These are phyloP conservation scores for Tausonia pullulans DNA, from an alignment of 1,284 basidiomycete genomes.

Conservation along the genomic window DNA sequence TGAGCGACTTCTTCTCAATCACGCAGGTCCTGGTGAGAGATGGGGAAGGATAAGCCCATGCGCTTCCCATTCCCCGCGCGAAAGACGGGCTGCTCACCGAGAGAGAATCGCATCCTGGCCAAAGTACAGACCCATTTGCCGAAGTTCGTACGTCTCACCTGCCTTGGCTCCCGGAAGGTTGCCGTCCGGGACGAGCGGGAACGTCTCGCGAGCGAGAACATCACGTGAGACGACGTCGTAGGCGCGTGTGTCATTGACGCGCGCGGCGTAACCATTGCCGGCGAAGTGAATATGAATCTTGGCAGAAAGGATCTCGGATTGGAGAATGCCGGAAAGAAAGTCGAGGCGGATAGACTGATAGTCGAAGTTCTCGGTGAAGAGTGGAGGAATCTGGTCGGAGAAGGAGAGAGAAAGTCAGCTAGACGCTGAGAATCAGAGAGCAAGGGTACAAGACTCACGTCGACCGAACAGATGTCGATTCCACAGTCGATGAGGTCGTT, in stretches of 20 bases:
- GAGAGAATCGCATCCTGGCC: slow-evolving; percentile 44
- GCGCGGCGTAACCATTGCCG: slow-evolving; percentile 62
- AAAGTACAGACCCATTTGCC: slow-evolving; percentile 71
- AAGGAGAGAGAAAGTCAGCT: background rate
- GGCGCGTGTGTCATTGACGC: slow-evolving; percentile 76
- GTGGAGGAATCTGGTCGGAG: slow-evolving; percentile 64
- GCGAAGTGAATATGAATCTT: slow-evolving; percentile 83
- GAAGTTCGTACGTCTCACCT: slow-evolving; percentile 57
- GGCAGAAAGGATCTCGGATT: slow-evolving; percentile 89
- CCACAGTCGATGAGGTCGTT: slow-evolving; percentile 76
- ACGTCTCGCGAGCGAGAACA: slow-evolving; percentile 82
- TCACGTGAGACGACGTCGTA: slow-evolving; percentile 87
- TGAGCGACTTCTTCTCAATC: slow-evolving; percentile 67
- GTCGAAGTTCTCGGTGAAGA: slow-evolving; percentile 99
- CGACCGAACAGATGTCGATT: slow-evolving; percentile 40
- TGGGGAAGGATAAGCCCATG: background rate
- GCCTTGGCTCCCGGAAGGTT: slow-evolving; percentile 55
- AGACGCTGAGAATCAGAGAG: background rate
- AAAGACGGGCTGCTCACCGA: slow-evolving; percentile 19
- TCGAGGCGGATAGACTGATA: slow-evolving; percentile 83
- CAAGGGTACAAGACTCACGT: slow-evolving; percentile 23
- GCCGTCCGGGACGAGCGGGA: slow-evolving; percentile 87
- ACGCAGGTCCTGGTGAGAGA: slow-evolving; percentile 48
- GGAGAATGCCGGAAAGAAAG: slow-evolving; percentile 93
- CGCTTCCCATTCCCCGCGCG: background rate